A percentile compares a stretch with the other conserved stretches of the same genome.
phyloP scores from a whole-genome alignment of 768 basidiomycete genomes.

The Tricholoma terreum region DNA sequence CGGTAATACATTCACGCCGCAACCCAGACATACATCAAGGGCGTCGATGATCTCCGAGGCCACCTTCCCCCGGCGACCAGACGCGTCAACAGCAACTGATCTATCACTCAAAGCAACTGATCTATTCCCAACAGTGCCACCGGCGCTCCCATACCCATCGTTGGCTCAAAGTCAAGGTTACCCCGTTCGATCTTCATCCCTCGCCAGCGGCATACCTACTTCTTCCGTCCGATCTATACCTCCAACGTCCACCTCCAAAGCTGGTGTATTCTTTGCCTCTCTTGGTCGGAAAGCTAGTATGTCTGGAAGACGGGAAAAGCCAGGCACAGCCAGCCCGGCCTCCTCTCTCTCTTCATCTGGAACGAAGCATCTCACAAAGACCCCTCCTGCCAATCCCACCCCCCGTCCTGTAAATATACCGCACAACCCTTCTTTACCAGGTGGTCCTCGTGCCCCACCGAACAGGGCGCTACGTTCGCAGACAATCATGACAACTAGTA shows the following conservation, averaged over 20 bases:
- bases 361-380: constrained; percentile 22
- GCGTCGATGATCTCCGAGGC: constrained; percentile 72
- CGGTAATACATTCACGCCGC: constrained; percentile 42
- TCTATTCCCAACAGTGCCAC: constrained; percentile 51
- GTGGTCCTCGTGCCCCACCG: constrained; percentile 71
- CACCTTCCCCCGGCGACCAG: constrained; percentile 78
- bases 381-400: constrained; percentile 13
- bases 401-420: constrained; percentile 33
- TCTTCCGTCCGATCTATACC: constrained; percentile 51
- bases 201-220: constrained; percentile 38
- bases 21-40: constrained; percentile 65
- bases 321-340: constrained; percentile 14
- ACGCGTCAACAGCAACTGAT: constrained; percentile 77
- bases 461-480: constrained; percentile 62
- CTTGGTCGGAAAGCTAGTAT: constrained; percentile 69
- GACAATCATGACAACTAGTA: constrained; percentile 49
- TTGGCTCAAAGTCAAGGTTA: constrained; percentile 40
- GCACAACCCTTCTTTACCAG: constrained; percentile 55
- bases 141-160: constrained; percentile 73
- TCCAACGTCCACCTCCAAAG: constrained; percentile 39
- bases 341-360: constrained; percentile 22
- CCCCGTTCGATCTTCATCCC: constrained; percentile 31
- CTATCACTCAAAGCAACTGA: constrained; percentile 49
- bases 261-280: constrained; percentile 71
- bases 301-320: constrained; percentile 23